Conservation (phyloP, 371 early-diverging fungal species). For the Rhizopus delemar region DNA sequence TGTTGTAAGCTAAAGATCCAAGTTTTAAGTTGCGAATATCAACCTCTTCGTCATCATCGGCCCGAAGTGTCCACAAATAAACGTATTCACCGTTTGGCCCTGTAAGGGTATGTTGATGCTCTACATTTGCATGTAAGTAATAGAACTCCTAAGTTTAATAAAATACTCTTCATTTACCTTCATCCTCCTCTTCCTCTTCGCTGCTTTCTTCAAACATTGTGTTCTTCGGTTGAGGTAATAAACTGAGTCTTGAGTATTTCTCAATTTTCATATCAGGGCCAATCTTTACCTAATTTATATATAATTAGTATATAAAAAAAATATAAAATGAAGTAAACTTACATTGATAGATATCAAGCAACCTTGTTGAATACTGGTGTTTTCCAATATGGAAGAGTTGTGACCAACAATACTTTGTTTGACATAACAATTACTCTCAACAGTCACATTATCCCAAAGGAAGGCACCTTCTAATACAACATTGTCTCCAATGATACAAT, state of each 20-base stretch:
- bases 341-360: constrained; percentile 72
- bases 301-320: neutral
- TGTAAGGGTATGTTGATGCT: constrained; percentile 33
- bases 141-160: neutral
- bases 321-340: constrained; percentile 15
- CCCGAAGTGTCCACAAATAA: constrained; percentile 48
- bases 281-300: constrained; percentile 55
- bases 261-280: constrained; percentile 78
- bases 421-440: constrained; percentile 69
- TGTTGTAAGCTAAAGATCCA: constrained; percentile 47
- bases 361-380: constrained; percentile 67
- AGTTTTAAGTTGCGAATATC: constrained; percentile 50
- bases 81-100: constrained; percentile 44
- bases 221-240: constrained; percentile 46
- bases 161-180: constrained; percentile 17
- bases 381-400: constrained; percentile 64
- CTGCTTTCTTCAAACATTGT: constrained; percentile 48
- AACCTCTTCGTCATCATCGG: constrained; percentile 47
- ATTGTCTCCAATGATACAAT: constrained; percentile 76
- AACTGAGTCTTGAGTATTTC: constrained; percentile 68
- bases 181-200: constrained; percentile 53
- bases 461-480: constrained; percentile 80
- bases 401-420: constrained; percentile 75
- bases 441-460: constrained; percentile 77
- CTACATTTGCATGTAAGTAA: constrained; percentile 8